Conservation (phyloP, 352 stramenopile species). For the Phytophthora constricta region DNA sequence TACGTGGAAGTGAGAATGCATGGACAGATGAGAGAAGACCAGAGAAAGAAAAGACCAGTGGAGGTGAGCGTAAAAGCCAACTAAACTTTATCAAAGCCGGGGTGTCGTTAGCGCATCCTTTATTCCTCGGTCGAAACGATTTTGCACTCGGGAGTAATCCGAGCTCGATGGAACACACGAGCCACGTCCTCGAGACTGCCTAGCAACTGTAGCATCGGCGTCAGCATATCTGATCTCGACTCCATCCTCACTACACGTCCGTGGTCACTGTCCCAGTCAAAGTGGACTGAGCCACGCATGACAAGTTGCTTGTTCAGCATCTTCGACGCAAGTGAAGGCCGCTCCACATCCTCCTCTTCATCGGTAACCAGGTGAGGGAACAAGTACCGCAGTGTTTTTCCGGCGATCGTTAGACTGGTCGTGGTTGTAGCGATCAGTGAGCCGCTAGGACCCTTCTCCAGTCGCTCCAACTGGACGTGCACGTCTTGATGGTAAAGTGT, state of each 20-base stretch:
- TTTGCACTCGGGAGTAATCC: neutral
- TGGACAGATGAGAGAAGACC: no score
- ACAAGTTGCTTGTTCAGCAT: neutral
- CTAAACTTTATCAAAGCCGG: neutral
- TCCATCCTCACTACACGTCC: constrained; percentile 10
- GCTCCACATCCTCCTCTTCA: neutral
- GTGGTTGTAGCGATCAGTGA: neutral
- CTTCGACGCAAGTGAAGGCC: neutral
- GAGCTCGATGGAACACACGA: neutral
- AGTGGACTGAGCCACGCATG: neutral
- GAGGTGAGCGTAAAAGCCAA: neutral
- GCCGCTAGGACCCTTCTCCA: neutral
- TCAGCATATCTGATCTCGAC: constrained; percentile 4
- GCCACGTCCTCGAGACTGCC: neutral
- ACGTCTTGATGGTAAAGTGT: neutral
- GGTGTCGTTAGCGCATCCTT: neutral
- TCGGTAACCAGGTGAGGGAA: neutral
- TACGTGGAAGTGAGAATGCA: no score
- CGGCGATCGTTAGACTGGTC: neutral
- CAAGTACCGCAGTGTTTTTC: neutral
- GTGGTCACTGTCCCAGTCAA: neutral
- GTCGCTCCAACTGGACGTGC: neutral
- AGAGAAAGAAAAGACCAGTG: no score
- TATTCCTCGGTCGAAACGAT: no score
- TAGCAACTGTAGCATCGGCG: neutral